Evolutionary conservation across 106 monocot species (phyloP).

Genomic region (Apostasia ramifera): DNA sequence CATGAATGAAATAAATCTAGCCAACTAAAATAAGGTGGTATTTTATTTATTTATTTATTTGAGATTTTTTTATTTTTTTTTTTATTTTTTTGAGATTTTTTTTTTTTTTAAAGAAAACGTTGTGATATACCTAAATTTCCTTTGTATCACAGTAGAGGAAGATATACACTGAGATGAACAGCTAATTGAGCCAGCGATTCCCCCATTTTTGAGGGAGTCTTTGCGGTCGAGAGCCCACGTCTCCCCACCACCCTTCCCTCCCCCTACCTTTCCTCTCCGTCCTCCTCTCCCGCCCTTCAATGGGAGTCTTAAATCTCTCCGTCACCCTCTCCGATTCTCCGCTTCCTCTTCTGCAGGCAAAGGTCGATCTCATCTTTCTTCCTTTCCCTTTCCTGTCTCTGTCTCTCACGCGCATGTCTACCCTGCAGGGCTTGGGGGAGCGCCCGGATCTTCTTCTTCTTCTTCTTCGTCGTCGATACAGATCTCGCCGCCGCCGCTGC

Average conservation of each 20-base stretch:
- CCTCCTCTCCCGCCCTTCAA: conserved; percentile 1
- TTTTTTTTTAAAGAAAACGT: neutral
- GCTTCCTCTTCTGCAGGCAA: neutral
- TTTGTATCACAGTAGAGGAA: too few species aligned
- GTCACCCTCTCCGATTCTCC: neutral
- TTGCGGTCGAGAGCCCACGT: conserved; percentile 7
- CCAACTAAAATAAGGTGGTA: too few species aligned
- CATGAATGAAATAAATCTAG: too few species aligned
- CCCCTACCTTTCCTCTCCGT: conserved; percentile 16
- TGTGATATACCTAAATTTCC: neutral
- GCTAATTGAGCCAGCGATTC: neutral
- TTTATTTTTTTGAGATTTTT: neutral
- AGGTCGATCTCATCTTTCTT: neutral
- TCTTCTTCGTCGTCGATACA: neutral
- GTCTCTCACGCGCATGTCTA: too few species aligned
- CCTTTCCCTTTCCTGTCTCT: neutral
- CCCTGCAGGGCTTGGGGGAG: neutral
- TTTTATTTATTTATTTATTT: neutral
- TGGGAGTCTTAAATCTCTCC: neutral
- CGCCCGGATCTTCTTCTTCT: neutral
- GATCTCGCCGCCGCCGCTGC: neutral
- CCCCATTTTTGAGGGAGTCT: conserved; percentile 1
- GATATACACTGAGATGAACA: too few species aligned
- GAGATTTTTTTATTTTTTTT: neutral
- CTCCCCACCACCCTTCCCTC: neutral